phyloP scores from a whole-genome alignment of 306 rosid species.

The Cucumis hystrix region DNA sequence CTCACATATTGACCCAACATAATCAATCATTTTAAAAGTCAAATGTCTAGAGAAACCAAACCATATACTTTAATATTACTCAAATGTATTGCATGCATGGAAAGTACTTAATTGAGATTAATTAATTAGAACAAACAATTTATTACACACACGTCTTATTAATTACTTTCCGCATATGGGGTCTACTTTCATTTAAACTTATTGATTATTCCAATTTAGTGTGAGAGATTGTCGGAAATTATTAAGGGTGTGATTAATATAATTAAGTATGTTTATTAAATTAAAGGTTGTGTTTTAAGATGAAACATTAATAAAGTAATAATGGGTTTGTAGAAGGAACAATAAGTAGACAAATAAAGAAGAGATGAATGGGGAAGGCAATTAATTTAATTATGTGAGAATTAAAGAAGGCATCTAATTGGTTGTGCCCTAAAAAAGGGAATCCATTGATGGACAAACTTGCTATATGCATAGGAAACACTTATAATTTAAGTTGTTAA shows the following conservation, averaged over 20 bases:
- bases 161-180: neutral
- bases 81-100: neutral
- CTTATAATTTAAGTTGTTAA: conserved; percentile 4
- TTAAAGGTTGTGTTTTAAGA: too few species aligned
- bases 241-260: neutral
- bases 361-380: neutral
- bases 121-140: neutral
- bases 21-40: neutral
- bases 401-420: neutral
- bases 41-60: neutral
- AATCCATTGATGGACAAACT: conserved; percentile 21
- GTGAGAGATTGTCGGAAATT: neutral
- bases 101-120: neutral
- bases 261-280: neutral
- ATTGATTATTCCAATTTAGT: neutral
- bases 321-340: neutral
- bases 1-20: neutral
- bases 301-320: neutral
- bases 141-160: neutral
- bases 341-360: neutral
- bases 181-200: neutral
- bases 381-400: neutral
- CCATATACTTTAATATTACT: neutral
- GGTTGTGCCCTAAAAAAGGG: neutral
- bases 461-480: conserved; percentile 57